Evolutionary conservation across 495 filamentous ascomycete species (phyloP), one percentile per base, ranked within the genome.

Genomic region (Pyrenula aspistea): DNA sequence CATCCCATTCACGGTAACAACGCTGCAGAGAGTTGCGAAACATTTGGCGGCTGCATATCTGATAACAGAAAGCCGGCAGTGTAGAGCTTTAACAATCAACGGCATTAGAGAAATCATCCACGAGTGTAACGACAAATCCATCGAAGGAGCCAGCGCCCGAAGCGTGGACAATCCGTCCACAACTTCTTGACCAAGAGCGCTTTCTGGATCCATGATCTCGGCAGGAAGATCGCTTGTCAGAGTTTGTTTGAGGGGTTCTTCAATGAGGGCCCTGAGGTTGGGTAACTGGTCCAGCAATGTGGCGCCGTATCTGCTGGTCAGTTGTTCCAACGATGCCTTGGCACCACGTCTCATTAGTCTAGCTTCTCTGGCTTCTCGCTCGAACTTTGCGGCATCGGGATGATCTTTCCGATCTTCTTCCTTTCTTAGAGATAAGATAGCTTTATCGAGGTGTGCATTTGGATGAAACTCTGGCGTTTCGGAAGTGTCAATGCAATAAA

Each of bases 31-130:
- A 10, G 92, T 97, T 10, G 94, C 93, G 67, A 98, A 83, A 67
- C 94, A 97, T 68, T 98, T 98, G 10, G 93, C 94, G 25, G 93
- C 93, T 63, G 91, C 90, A 68, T 98, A 98, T 50, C 93, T 82
- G 68, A 97, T 88, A 0, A 98, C 86, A 11, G 92, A 92, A 10
- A 96, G 77, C 59, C 84, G 78, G 10, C 88, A 95, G 61, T 88
- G 89, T 12, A 98, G 76, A 1, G 87, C 91, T 66, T 85, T 91
- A 65, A 86, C 85, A 53, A 97, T 80, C 51, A 89, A 75, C n/a
- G 93, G 92, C 67, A 96, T 81, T 55, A 96, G 78, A 24, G 78
- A 76, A 64, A 90, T 78, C 25, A 98, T 82, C 71, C 90, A 92
- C 4, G 79, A 69, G 69, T 91, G 76, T 2, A 97, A 74, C 24